These are phyloP conservation scores for Dacryopinax primogenitus DNA, from an alignment of 768 basidiomycete species.

Conservation along the genomic window DNA sequence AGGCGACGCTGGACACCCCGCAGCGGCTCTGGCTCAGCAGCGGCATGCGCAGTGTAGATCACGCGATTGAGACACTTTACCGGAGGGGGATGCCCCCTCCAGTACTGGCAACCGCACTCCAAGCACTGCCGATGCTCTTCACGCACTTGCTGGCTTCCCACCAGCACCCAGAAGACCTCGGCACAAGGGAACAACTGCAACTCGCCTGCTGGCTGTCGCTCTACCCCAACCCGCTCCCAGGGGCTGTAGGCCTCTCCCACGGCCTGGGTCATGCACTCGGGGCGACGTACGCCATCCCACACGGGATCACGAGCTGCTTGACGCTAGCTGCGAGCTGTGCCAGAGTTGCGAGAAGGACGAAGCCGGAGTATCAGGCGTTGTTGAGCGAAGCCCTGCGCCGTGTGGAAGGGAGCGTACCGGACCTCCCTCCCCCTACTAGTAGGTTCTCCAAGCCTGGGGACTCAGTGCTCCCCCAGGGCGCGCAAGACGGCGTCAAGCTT, in stretches of 20 bases:
- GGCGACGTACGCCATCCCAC: conserved; percentile 62
- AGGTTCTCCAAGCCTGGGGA: conserved; percentile 6
- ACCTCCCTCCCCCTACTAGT: not conserved
- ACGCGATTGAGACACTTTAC: too few species aligned
- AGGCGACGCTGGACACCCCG: too few species aligned
- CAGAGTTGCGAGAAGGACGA: not conserved
- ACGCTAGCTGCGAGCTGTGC: conserved; percentile 16
- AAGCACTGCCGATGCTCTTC: conserved; percentile 59
- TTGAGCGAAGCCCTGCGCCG: not conserved
- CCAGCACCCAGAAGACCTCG: conserved; percentile 42
- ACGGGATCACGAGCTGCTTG: conserved; percentile 56
- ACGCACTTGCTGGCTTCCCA: conserved; percentile 55
- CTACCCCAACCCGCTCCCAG: conserved; percentile 48
- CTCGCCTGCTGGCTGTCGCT: conserved; percentile 71
- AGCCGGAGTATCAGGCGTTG: not conserved
- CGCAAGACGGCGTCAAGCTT: not conserved
- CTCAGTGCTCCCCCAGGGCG: conserved; percentile 2
- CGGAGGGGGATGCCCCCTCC: conserved; percentile 43
- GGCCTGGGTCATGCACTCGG: conserved; percentile 61
- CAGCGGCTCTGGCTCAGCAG: too few species aligned
- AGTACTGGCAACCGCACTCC: conserved; percentile 49
- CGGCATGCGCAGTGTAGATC: too few species aligned
- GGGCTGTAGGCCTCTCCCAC: conserved; percentile 59
- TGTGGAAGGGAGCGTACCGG: not conserved
- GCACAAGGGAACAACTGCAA: conserved; percentile 53